Conservation (phyloP, 192 early-diverging fungal species). For the Nowakowskiella sp. region DNA sequence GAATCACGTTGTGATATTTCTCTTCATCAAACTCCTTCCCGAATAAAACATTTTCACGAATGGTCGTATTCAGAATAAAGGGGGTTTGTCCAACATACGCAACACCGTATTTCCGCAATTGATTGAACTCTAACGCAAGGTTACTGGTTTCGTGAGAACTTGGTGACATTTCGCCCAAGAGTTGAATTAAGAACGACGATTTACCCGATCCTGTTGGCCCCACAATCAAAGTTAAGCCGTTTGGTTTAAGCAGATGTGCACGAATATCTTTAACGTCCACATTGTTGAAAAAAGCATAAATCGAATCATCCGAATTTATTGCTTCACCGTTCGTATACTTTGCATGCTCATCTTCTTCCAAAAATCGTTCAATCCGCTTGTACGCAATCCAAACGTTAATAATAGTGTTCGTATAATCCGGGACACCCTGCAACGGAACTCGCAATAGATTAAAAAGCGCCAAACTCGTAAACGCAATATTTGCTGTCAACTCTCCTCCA, state of each 20-base stretch:
- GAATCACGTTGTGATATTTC: constrained; percentile 52
- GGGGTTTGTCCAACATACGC: constrained; percentile 64
- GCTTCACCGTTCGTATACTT: not conserved
- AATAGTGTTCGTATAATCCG: constrained; percentile 42
- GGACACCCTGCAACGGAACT: constrained; percentile 33
- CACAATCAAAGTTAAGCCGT: constrained; percentile 58
- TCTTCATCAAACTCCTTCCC: constrained; percentile 40
- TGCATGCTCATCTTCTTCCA: constrained; percentile 13
- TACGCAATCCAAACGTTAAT: constrained; percentile 41
- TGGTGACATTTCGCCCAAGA: constrained; percentile 72
- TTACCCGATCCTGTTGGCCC: constrained; percentile 93
- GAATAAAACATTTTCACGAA: constrained; percentile 65
- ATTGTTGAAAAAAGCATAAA: not conserved
- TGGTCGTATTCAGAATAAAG: constrained; percentile 54
- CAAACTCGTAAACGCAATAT: constrained; percentile 53
- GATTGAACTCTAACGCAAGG: constrained; percentile 28
- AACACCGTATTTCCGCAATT: not conserved
- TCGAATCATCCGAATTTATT: not conserved
- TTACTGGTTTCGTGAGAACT: constrained; percentile 37
- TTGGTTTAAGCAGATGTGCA: not conserved
- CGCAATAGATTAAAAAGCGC: constrained; percentile 52
- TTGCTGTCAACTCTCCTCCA: constrained; percentile 49
- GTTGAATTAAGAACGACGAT: constrained; percentile 61
- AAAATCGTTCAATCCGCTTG: constrained; percentile 30
- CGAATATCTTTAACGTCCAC: not conserved